Evolutionary conservation across 371 early-diverging fungal genomes (phyloP).

Genomic region (Syncephalis plumigaleata): DNA sequence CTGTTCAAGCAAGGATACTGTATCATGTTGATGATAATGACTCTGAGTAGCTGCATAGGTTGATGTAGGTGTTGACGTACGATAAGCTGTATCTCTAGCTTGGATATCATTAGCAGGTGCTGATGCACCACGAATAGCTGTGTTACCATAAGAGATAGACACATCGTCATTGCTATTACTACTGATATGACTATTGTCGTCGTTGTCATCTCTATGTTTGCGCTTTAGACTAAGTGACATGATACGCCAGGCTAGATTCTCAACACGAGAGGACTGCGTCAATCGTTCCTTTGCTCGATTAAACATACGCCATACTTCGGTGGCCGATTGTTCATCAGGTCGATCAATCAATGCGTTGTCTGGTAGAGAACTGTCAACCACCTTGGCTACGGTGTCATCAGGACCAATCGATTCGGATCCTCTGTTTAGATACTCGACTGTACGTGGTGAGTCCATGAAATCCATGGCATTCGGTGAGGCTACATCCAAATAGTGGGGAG

Average conservation of each 20-base stretch:
- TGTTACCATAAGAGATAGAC: not conserved
- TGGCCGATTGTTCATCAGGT: slow-evolving; percentile 8
- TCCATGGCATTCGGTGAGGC: no score
- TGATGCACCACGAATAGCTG: not conserved
- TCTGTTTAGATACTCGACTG: no score
- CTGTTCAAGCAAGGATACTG: no score
- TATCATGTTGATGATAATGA: no score
- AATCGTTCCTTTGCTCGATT: slow-evolving; percentile 43
- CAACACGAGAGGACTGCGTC: slow-evolving; percentile 41
- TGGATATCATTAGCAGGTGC: slow-evolving; percentile 5
- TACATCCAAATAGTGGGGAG: no score
- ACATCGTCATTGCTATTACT: slow-evolving; percentile 8
- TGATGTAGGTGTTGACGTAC: slow-evolving; percentile 12
- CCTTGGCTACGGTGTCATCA: no score
- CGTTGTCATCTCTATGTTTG: slow-evolving; percentile 19
- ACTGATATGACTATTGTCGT: slow-evolving; percentile 7
- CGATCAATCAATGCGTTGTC: no score
- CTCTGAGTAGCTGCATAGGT: slow-evolving; percentile 2
- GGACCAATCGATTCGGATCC: no score
- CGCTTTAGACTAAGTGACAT: slow-evolving; percentile 40
- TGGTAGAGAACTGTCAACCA: no score
- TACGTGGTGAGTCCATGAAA: no score
- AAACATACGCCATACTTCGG: slow-evolving; percentile 48
- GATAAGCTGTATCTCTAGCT: slow-evolving; percentile 8
- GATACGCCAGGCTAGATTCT: slow-evolving; percentile 53